A percentile compares a stretch with the other conserved stretches of the same genome.
These are phyloP conservation scores for Austroboletus rostrupii DNA, from an alignment of 1,284 basidiomycete species.

Conservation along the genomic window DNA sequence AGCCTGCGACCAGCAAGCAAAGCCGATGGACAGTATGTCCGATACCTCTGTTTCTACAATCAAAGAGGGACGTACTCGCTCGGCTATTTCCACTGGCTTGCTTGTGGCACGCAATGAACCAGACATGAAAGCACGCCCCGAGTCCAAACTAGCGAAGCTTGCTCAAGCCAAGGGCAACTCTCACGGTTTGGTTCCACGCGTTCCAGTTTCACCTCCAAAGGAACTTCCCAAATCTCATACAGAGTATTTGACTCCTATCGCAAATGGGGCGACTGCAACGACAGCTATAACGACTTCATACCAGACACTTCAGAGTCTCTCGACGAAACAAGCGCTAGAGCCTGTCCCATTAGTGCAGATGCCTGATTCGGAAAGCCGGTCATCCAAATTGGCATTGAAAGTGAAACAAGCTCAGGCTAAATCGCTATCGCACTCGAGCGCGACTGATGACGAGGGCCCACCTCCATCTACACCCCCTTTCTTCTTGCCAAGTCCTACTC, in stretches of 20 bases:
- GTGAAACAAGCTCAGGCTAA: constrained; percentile 51
- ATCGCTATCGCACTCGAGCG: constrained; percentile 29
- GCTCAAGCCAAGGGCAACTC: constrained; percentile 54
- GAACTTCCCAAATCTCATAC: constrained; percentile 46
- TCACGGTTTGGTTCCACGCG: constrained; percentile 34
- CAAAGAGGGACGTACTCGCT: constrained; percentile 13
- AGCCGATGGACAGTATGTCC: constrained; percentile 13
- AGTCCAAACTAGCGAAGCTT: constrained; percentile 69
- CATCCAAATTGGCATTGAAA: constrained; percentile 68
- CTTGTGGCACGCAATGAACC: constrained; percentile 11
- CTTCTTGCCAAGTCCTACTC: constrained; percentile 48
- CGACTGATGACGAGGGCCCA: constrained; percentile 37
- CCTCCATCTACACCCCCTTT: constrained; percentile 45
- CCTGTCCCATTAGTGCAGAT: constrained; percentile 25
- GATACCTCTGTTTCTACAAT: constrained; percentile 24
- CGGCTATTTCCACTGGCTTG: constrained; percentile 8
- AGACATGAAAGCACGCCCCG: constrained; percentile 34
- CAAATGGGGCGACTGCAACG: constrained; percentile 70
- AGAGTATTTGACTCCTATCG: constrained; percentile 68
- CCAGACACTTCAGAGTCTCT: constrained; percentile 55
- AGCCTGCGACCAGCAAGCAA: constrained; percentile 25
- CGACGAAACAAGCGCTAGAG: constrained; percentile 22
- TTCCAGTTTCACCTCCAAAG: constrained; percentile 30
- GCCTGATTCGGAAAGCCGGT: constrained; percentile 35
- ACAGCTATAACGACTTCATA: constrained; percentile 79